Conservation (phyloP, 163 green algal genomes). For the Chloromonas sp. region DNA sequence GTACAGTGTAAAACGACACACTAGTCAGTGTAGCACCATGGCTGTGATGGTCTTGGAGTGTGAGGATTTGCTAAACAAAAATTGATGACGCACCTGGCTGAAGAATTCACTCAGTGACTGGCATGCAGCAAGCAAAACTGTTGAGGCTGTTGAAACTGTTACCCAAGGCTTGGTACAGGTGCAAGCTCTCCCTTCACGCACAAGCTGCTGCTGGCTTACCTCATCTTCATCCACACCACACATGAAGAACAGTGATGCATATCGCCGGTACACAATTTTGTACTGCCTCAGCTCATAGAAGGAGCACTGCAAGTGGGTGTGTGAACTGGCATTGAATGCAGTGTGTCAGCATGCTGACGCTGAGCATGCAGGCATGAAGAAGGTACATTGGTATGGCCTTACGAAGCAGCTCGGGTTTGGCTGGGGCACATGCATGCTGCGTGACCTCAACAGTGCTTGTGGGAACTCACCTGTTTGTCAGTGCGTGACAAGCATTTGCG, state of each 20-base stretch:
- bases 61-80: background rate
- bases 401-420: too few relatives aligned
- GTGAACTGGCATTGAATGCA: background rate
- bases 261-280: slow-evolving; percentile 94
- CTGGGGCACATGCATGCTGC: background rate
- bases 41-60: background rate
- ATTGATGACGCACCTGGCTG: too few relatives aligned
- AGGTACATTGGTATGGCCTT: too few relatives aligned
- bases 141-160: too few relatives aligned
- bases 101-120: too few relatives aligned
- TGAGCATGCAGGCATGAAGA: too few relatives aligned
- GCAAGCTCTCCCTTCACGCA: too few relatives aligned
- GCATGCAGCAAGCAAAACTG: too few relatives aligned
- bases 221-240: slow-evolving; percentile 93
- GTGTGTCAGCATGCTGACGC: too few relatives aligned
- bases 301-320: slow-evolving; percentile 74
- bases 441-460: background rate
- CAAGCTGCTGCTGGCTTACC: slow-evolving; percentile 43
- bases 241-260: slow-evolving; percentile 98
- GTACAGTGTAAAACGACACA: slow-evolving; percentile 7
- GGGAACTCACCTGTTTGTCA: slow-evolving; percentile 77
- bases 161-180: too few relatives aligned
- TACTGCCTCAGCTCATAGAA: slow-evolving; percentile 93
- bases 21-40: background rate
- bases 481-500: slow-evolving; percentile 88